Conservation (phyloP, 805 yeast species). For the Zygosaccharomyces kombuchaensis region DNA sequence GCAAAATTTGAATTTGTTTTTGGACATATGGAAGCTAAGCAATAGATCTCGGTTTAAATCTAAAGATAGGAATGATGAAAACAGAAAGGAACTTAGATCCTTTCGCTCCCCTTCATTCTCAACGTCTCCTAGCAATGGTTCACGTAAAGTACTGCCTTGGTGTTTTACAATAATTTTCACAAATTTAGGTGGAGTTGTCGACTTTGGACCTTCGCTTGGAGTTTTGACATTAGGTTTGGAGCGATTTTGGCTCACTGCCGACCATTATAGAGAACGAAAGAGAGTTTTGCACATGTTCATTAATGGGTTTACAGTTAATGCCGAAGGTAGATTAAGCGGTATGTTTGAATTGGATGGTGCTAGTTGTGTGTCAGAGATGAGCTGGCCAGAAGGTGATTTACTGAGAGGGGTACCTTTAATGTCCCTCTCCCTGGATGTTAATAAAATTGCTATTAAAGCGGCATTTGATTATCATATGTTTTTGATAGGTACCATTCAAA, state of each 20-base stretch:
- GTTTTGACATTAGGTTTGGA: conserved; percentile 51
- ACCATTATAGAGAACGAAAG: conserved; percentile 63
- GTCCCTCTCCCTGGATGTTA: conserved; percentile 53
- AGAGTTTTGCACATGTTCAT: conserved; percentile 65
- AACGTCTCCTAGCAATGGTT: conserved; percentile 19
- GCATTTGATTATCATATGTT: conserved; percentile 86
- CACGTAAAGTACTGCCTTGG: conserved; percentile 63
- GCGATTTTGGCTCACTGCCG: conserved; percentile 62
- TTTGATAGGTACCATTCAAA: conserved; percentile 52
- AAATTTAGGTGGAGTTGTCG: conserved; percentile 53
- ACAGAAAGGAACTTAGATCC: background rate
- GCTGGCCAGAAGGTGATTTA: conserved; percentile 55
- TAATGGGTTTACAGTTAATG: conserved; percentile 45
- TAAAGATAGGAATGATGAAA: conserved; percentile 6
- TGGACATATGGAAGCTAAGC: conserved; percentile 74
- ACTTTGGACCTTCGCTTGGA: conserved; percentile 83
- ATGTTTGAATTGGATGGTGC: conserved; percentile 46
- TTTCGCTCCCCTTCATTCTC: conserved; percentile 6
- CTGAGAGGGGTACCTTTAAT: conserved; percentile 61
- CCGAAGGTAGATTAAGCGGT: conserved; percentile 83
- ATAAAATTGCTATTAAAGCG: conserved; percentile 51
- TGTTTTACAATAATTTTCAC: conserved; percentile 52
- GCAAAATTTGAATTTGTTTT: conserved; percentile 79
- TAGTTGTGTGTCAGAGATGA: conserved; percentile 58
- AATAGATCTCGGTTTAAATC: conserved; percentile 26